These are phyloP conservation scores for Sphaerulina populicola DNA, from an alignment of 2,329 filamentous ascomycete species.

Conservation along the genomic window DNA sequence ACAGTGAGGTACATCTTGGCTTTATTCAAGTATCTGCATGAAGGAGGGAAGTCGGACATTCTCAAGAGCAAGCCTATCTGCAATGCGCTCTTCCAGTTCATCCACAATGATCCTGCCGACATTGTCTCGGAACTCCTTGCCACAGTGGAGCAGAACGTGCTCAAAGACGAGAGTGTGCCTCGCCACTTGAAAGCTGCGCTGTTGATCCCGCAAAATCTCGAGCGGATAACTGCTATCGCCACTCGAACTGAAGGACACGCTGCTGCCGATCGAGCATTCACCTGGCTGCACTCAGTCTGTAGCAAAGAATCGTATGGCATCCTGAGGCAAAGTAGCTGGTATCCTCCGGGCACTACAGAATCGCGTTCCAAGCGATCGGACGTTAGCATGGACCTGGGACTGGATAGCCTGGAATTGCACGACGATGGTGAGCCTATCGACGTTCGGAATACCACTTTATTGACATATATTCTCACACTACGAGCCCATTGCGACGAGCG, in stretches of 20 bases:
- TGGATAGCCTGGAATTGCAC: conserved; percentile 63
- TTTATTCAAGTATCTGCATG: conserved; percentile 67
- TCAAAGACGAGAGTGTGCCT: conserved; percentile 66
- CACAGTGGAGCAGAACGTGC: conserved; percentile 59
- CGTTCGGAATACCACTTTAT: conserved; percentile 70
- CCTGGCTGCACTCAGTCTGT: conserved; percentile 66
- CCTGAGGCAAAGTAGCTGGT: conserved; percentile 71
- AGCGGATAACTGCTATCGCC: conserved; percentile 49
- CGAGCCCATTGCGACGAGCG: conserved; percentile 73
- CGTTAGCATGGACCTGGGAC: conserved; percentile 50
- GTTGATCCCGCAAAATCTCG: conserved; percentile 36
- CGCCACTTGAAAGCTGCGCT: conserved; percentile 55
- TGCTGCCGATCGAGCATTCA: conserved; percentile 62
- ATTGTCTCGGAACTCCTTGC: conserved; percentile 68
- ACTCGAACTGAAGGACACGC: conserved; percentile 43
- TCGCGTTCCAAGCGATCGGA: conserved; percentile 32
- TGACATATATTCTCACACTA: conserved; percentile 68
- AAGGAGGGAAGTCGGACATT: conserved; percentile 71
- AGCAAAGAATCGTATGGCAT: conserved; percentile 66
- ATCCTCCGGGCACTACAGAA: conserved; percentile 52
- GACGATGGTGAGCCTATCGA: conserved; percentile 51
- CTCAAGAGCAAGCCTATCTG: conserved; percentile 65
- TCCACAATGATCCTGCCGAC: conserved; percentile 68
- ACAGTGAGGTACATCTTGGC: conserved; percentile 73
- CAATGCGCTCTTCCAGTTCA: conserved; percentile 62